A percentile compares a stretch with the other conserved stretches of the same genome.
These are phyloP conservation scores for Gonium pectorale DNA, from an alignment of 139 green algal species.

Conservation along the genomic window DNA sequence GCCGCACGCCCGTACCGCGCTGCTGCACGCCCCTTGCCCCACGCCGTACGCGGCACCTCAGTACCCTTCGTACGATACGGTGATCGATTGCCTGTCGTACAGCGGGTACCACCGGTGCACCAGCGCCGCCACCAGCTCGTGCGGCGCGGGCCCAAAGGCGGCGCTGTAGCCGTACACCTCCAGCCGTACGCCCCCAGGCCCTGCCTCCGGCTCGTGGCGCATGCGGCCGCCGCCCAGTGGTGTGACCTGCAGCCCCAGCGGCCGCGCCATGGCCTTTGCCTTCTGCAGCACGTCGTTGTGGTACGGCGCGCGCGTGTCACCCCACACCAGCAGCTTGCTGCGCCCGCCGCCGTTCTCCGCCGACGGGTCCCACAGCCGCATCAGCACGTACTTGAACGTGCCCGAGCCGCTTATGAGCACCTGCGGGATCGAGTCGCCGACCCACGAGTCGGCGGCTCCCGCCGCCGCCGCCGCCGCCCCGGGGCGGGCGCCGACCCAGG, in stretches of 20 bases:
- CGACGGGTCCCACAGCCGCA: slow-evolving; percentile 60
- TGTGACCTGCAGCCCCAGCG: slow-evolving; percentile 48
- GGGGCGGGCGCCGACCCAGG: not conserved
- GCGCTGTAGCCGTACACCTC: slow-evolving; percentile 81
- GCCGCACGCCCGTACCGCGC: too few species aligned
- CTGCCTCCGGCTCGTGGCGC: slow-evolving; percentile 59
- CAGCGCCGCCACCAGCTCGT: slow-evolving; percentile 78
- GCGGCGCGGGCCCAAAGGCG: slow-evolving; percentile 82
- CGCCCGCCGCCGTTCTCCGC: not conserved
- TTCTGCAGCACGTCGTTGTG: slow-evolving; percentile 80
- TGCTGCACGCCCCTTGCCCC: too few species aligned
- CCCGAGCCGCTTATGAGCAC: slow-evolving; percentile 66
- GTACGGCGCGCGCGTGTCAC: slow-evolving; percentile 71
- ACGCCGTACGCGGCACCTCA: too few species aligned
- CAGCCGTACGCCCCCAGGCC: too few species aligned
- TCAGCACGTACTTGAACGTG: slow-evolving; percentile 88
- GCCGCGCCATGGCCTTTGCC: slow-evolving; percentile 36
- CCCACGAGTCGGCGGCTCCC: not conserved
- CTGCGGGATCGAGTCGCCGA: slow-evolving; percentile 35
- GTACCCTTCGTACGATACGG: slow-evolving; percentile 83
- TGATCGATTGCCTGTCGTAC: slow-evolving; percentile 61
- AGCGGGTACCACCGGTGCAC: slow-evolving; percentile 68
- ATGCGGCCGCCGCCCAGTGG: slow-evolving; percentile 81
- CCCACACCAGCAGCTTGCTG: slow-evolving; percentile 84
- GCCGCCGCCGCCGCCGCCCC: not conserved